phyloP scores from a whole-genome alignment of 1,284 basidiomycete genomes.

The Anthracocystis walkeri region DNA sequence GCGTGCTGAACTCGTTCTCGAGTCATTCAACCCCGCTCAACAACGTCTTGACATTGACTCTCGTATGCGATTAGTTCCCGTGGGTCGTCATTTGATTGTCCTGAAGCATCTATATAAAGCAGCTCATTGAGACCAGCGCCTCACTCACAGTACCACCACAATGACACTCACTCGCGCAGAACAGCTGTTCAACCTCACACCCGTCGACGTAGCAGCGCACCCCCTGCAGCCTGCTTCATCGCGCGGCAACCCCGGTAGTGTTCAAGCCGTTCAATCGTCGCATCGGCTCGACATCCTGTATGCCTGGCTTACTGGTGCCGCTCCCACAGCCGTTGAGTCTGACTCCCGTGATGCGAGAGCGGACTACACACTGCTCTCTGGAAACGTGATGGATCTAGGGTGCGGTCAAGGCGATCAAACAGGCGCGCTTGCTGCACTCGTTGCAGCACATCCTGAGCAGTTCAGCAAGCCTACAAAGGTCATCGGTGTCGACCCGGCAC shows the following conservation, averaged over 20 bases:
- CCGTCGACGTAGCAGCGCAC: constrained; percentile 18
- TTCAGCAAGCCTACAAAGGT: neutral
- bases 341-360: neutral
- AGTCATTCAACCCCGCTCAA: neutral
- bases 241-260: constrained; percentile 8
- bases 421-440: constrained; percentile 15
- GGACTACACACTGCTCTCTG: constrained; percentile 11
- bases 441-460: neutral
- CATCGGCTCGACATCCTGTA: constrained; percentile 34
- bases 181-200: constrained; percentile 14
- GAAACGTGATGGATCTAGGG: constrained; percentile 29
- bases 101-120: too few relatives aligned
- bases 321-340: constrained; percentile 5
- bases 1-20: neutral
- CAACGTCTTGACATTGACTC: neutral
- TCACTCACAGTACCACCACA: neutral
- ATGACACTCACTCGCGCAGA: constrained; percentile 24
- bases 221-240: constrained; percentile 17
- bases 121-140: too few relatives aligned
- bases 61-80: too few relatives aligned
- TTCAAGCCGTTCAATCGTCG: constrained; percentile 27
- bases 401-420: constrained; percentile 36
- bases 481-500: constrained; percentile 23
- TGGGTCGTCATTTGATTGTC: too few relatives aligned
- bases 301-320: constrained; percentile 22